Conservation (phyloP, 176 grass and related monocot genomes). For the Tillandsia fasciculata region DNA sequence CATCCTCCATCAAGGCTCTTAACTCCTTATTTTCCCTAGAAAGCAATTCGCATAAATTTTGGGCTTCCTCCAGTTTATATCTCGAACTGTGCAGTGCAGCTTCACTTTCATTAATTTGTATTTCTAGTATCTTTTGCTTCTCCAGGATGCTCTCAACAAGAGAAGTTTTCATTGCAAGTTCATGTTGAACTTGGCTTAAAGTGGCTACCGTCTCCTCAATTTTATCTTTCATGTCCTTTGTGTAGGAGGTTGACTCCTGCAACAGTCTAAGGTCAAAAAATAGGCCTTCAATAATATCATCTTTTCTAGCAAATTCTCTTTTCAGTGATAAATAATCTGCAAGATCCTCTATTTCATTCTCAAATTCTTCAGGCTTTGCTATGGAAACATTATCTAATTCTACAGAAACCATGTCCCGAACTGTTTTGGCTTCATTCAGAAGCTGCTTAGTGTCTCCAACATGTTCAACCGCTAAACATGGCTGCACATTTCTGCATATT, state of each 20-base stretch:
- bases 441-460: not conserved
- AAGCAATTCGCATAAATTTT: constrained; percentile 31
- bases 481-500: not conserved
- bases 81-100: constrained; percentile 32
- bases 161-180: constrained; percentile 47
- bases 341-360: constrained; percentile 8
- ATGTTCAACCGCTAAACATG: not conserved
- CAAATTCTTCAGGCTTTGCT: constrained; percentile 5
- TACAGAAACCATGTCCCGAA: constrained; percentile 5
- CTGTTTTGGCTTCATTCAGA: constrained; percentile 10
- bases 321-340: constrained; percentile 35
- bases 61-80: constrained; percentile 51
- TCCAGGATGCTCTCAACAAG: constrained; percentile 37
- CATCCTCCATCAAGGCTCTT: constrained; percentile 46
- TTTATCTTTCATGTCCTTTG: constrained; percentile 68
- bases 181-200: constrained; percentile 40
- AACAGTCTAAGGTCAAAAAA: constrained; percentile 74
- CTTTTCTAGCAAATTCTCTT: constrained; percentile 59
- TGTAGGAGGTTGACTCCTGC: constrained; percentile 55
- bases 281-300: constrained; percentile 58
- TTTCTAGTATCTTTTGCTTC: constrained; percentile 40
- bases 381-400: constrained; percentile 1
- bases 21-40: constrained; percentile 60
- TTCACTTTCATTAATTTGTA: constrained; percentile 44
- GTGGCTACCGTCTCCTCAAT: constrained; percentile 25